Conservation (phyloP, 345 rosid species). For the Acer negundo region DNA sequence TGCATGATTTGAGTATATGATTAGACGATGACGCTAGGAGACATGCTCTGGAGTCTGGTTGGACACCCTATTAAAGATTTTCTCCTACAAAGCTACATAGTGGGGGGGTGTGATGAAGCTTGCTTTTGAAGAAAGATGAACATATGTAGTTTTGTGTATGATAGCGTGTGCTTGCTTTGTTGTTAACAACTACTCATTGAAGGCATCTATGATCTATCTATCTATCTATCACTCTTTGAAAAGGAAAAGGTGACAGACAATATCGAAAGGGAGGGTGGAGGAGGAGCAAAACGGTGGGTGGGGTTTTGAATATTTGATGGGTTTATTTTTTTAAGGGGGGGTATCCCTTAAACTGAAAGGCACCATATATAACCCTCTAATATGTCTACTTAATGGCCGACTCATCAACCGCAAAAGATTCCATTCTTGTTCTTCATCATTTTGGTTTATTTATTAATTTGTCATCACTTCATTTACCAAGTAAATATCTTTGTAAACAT, state of each 20-base stretch:
- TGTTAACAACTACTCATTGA: neutral
- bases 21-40: too few relatives aligned
- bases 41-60: too few relatives aligned
- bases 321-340: too few relatives aligned
- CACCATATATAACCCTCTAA: constrained; percentile 3
- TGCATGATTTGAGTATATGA: too few relatives aligned
- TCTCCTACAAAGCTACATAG: too few relatives aligned
- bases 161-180: constrained; percentile 4
- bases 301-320: too few relatives aligned
- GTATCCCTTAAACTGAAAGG: constrained; percentile 1
- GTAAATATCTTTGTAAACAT: too few relatives aligned
- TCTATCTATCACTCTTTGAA: neutral
- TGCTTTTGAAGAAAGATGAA: constrained; percentile 1
- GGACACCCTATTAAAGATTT: too few relatives aligned
- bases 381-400: constrained; percentile 32
- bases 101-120: too few relatives aligned
- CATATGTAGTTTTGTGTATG: neutral
- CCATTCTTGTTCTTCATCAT: neutral
- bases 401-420: constrained; percentile 9
- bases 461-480: neutral
- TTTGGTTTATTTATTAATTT: neutral
- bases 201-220: neutral
- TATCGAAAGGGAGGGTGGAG: neutral
- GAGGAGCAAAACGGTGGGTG: constrained; percentile 2
- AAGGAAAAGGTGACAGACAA: neutral